phyloP scores from a whole-genome alignment of 2,329 filamentous ascomycete species.

The Aspergillus pseudotamarii region DNA sequence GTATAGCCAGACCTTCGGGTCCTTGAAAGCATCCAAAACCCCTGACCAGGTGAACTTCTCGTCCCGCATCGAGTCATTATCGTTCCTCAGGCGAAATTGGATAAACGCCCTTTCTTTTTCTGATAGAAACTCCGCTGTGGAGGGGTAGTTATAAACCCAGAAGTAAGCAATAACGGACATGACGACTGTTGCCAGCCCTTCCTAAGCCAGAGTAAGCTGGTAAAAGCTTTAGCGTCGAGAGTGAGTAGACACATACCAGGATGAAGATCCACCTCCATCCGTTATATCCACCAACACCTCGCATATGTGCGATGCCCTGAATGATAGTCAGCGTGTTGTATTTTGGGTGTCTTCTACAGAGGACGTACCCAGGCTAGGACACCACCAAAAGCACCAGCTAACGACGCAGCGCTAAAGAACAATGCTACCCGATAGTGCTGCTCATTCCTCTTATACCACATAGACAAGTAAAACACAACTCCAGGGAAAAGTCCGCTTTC shows the following conservation, averaged over 20 bases:
- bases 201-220: conserved; percentile 41
- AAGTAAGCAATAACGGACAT: conserved; percentile 41
- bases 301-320: conserved; percentile 51
- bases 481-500: conserved; percentile 59
- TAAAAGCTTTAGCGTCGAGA: background rate
- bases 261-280: conserved; percentile 70
- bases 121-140: conserved; percentile 44
- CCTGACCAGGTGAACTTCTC: conserved; percentile 71
- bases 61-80: conserved; percentile 69
- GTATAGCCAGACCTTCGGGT: conserved; percentile 74
- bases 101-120: conserved; percentile 61
- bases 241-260: conserved; percentile 40
- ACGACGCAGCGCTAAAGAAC: conserved; percentile 61
- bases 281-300: conserved; percentile 50
- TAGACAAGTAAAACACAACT: conserved; percentile 61
- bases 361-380: conserved; percentile 54
- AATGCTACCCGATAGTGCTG: conserved; percentile 61
- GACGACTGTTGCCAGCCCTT: conserved; percentile 71
- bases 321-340: conserved; percentile 19
- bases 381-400: conserved; percentile 64
- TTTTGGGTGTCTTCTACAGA: background rate
- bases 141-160: conserved; percentile 47
- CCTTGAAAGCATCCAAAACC: conserved; percentile 64
- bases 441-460: conserved; percentile 66
- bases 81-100: conserved; percentile 63